A percentile compares a stretch with the other conserved stretches of the same genome.
Conservation (phyloP, 495 filamentous ascomycete species). For the Oidiodendron maius region DNA sequence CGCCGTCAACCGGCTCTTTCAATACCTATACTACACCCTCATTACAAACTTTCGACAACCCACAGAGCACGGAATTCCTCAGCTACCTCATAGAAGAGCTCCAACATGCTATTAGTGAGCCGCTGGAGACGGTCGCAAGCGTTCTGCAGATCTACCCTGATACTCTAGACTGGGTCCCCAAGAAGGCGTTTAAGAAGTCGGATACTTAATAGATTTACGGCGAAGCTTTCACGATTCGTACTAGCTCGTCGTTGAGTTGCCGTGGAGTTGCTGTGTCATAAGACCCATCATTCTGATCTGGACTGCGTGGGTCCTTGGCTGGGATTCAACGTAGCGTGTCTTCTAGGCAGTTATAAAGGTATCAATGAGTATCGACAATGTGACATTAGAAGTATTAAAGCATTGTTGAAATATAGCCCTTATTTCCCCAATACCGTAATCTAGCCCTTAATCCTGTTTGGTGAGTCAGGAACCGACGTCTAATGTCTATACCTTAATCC, state of each 20-base stretch:
- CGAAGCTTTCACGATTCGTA: conserved; percentile 71
- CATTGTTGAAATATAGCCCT: too few species aligned
- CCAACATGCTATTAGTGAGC: conserved; percentile 54
- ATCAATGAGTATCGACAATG: too few species aligned
- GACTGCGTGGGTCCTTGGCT: conserved; percentile 94
- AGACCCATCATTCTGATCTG: conserved; percentile 78
- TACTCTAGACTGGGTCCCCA: conserved; percentile 71
- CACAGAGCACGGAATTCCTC: conserved; percentile 43
- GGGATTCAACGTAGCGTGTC: conserved; percentile 81
- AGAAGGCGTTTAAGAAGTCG: conserved; percentile 54
- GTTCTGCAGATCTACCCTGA: conserved; percentile 78
- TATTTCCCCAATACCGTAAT: too few species aligned
- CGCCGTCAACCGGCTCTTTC: conserved; percentile 50
- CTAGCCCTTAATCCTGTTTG: too few species aligned
- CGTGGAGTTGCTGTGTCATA: conserved; percentile 79
- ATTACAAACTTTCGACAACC: conserved; percentile 11
- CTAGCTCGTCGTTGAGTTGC: conserved; percentile 80
- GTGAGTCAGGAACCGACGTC: background rate
- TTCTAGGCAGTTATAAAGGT: conserved; percentile 84
- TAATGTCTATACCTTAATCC: conserved; percentile 23
- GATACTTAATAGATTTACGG: conserved; percentile 84
- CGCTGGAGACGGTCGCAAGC: conserved; percentile 64
- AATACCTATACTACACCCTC: conserved; percentile 35
- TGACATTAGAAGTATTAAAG: too few species aligned
- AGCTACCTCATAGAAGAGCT: conserved; percentile 56